Base-by-base conservation (phyloP, 345 rosid species). In the Lagerstroemia speciosa region DNA sequence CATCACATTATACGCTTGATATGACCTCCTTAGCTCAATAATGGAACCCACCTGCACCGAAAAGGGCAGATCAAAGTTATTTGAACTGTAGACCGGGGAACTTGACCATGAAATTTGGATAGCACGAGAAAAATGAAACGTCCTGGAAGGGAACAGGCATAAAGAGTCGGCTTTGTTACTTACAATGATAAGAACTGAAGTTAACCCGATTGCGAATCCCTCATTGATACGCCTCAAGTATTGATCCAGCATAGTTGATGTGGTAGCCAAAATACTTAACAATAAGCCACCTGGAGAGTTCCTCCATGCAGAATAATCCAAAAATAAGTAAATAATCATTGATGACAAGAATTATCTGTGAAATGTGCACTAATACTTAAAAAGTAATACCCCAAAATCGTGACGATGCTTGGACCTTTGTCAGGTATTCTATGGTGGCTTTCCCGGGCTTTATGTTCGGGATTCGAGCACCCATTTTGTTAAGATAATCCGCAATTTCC, bases 381-480 rank as follows among this genome's bases (percentile, higher is more conserved):
- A 11, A 30, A 58, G 14, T 53, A 65, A 69, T 86, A 93, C 97
- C 98, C 98, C 98, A 91, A 81, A 93, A 91, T 65, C 97, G 92
- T 30, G 98, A 87, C 55, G 98, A 93, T 79, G 94, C 96, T 80
- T 93, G 98, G 74, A 93, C 79, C 81, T 83, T 86, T 1, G 89
- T 76, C 37, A 91, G 84, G 80, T 91, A 89, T 72, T 87, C 96
- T 62, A 91, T 82, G 17, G 97, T 93, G 65, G 96, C 97, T 78
- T 86, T 93, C 76, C 98, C 96, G 33, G 97, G 98, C 79, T 93
- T 93, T 73, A 91, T 71, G 74, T 87, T 87, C 33, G 98, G 96
- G 75, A 93, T 89, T 78, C 97, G 85, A n/a, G 98, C 97, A 66
- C 98, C 98, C 97, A 91, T 93, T 82, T 91, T 87, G 74, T 91